phyloP scores from a whole-genome alignment of 2,329 filamentous ascomycete species.

The Trichoderma sp. region DNA sequence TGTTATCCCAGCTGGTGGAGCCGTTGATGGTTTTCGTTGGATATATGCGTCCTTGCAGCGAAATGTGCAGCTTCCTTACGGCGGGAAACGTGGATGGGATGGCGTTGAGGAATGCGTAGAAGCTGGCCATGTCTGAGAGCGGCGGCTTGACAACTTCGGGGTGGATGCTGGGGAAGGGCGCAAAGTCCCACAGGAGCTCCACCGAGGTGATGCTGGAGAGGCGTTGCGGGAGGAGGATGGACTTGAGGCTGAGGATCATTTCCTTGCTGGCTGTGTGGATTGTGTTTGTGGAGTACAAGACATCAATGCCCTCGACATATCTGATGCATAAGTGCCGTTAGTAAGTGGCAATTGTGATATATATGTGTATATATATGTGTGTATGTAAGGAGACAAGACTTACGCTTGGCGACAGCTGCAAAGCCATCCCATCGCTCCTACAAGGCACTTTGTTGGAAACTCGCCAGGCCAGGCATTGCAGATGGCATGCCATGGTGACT shows the following conservation, averaged over 20 bases:
- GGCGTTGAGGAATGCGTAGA: constrained; percentile 21
- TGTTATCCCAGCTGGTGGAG: background rate
- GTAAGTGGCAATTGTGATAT: background rate
- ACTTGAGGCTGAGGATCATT: constrained; percentile 22
- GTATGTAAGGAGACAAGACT: background rate
- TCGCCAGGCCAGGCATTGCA: constrained; percentile 27
- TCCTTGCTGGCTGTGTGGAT: constrained; percentile 25
- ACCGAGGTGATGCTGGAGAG: constrained; percentile 24
- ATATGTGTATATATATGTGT: background rate
- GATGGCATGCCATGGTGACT: background rate
- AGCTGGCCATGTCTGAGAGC: constrained; percentile 19
- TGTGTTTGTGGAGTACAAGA: constrained; percentile 32
- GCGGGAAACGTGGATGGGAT: constrained; percentile 22
- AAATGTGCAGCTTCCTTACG: constrained; percentile 22
- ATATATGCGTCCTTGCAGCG: constrained; percentile 19
- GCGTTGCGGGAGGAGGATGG: constrained; percentile 25
- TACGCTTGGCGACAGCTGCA: constrained; percentile 31
- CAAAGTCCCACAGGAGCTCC: constrained; percentile 28
- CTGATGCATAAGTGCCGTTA: background rate
- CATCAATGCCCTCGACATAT: constrained; percentile 30
- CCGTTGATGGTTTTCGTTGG: constrained; percentile 13
- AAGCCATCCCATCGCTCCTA: constrained; percentile 34
- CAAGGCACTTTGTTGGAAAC: constrained; percentile 21
- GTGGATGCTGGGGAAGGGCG: constrained; percentile 17
- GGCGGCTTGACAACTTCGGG: background rate